A percentile compares a stretch with the other conserved stretches of the same genome.
Evolutionary conservation across 2,329 filamentous ascomycete genomes (phyloP).

Genomic region (Fusarium sp.): DNA sequence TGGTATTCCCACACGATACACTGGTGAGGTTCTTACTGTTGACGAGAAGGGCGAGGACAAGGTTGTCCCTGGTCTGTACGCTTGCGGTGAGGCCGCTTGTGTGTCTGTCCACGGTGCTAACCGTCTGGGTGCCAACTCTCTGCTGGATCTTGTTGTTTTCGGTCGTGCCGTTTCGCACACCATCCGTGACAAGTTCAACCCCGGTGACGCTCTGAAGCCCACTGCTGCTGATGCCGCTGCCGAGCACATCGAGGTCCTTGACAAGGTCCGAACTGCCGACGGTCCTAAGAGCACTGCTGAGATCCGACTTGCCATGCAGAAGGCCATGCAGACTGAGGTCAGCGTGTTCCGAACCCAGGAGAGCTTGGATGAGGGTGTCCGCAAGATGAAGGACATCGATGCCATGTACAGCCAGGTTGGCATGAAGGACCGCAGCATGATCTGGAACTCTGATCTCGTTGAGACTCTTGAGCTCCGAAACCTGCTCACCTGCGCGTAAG

Average conservation of each 20-base stretch:
- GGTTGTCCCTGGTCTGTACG: constrained; percentile 94
- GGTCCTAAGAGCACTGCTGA: constrained; percentile 91
- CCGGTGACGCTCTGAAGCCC: constrained; percentile 84
- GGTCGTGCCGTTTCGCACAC: constrained; percentile 97
- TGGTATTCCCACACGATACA: constrained; percentile 98
- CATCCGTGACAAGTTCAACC: constrained; percentile 93
- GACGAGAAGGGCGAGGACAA: constrained; percentile 90
- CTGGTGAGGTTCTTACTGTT: constrained; percentile 92
- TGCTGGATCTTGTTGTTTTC: constrained; percentile 97
- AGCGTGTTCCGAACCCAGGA: constrained; percentile 97
- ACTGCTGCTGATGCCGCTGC: constrained; percentile 89
- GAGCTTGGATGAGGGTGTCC: constrained; percentile 92
- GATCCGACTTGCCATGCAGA: constrained; percentile 93
- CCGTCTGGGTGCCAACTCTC: constrained; percentile 97
- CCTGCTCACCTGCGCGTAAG: constrained; percentile 94
- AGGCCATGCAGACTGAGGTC: constrained; percentile 98
- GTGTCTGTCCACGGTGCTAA: constrained; percentile 99
- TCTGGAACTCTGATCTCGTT: constrained; percentile 98
- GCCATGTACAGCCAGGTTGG: constrained; percentile 84
- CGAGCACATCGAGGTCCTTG: constrained; percentile 87
- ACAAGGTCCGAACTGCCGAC: constrained; percentile 86
- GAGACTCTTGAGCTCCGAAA: constrained; percentile 97
- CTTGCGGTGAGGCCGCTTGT: constrained; percentile 96
- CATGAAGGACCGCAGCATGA: constrained; percentile 99
- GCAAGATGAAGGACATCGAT: constrained; percentile 89